Percentiles rank a stretch among this genome's conserved stretches.
Conservation (phyloP, 2,329 filamentous ascomycete species). For the Aspergillus persii region DNA sequence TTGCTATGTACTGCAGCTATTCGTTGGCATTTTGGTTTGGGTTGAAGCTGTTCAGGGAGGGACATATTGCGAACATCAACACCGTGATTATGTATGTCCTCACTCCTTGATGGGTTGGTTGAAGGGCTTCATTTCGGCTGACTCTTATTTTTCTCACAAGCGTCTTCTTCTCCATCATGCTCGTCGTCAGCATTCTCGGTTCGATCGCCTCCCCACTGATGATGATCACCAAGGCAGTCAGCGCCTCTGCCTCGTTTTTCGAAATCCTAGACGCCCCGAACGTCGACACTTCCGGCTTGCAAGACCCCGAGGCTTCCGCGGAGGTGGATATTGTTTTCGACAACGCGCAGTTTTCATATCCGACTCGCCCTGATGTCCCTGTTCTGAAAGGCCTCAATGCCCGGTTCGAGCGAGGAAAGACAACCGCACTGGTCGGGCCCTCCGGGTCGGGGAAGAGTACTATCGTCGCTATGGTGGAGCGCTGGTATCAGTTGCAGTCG, state of each 20-base stretch:
- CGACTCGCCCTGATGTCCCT: constrained; percentile 42
- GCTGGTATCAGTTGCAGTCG: constrained; percentile 39
- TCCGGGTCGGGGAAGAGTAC: constrained; percentile 49
- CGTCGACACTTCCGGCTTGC: constrained; percentile 38
- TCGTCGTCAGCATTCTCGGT: constrained; percentile 27
- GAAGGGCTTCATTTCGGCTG: not conserved
- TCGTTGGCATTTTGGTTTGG: constrained; percentile 40
- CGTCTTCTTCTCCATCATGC: constrained; percentile 36
- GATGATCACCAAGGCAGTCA: constrained; percentile 34
- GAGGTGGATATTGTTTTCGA: constrained; percentile 59
- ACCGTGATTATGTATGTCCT: constrained; percentile 35
- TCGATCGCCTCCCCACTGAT: constrained; percentile 34
- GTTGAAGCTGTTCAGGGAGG: constrained; percentile 32
- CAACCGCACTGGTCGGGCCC: constrained; percentile 46
- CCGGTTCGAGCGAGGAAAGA: constrained; percentile 35
- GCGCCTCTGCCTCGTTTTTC: constrained; percentile 32
- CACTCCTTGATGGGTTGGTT: too few relatives aligned
- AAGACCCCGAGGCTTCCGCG: constrained; percentile 50
- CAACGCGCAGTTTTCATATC: constrained; percentile 71
- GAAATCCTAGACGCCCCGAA: constrained; percentile 30
- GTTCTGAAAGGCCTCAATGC: constrained; percentile 37
- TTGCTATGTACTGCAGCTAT: constrained; percentile 37
- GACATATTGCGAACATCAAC: constrained; percentile 33
- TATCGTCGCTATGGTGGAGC: constrained; percentile 42
- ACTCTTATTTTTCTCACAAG: constrained; percentile 11